Evolutionary conservation across 169 alveolate genomes (phyloP).

Genomic region (Cyclospora cayetanensis): DNA sequence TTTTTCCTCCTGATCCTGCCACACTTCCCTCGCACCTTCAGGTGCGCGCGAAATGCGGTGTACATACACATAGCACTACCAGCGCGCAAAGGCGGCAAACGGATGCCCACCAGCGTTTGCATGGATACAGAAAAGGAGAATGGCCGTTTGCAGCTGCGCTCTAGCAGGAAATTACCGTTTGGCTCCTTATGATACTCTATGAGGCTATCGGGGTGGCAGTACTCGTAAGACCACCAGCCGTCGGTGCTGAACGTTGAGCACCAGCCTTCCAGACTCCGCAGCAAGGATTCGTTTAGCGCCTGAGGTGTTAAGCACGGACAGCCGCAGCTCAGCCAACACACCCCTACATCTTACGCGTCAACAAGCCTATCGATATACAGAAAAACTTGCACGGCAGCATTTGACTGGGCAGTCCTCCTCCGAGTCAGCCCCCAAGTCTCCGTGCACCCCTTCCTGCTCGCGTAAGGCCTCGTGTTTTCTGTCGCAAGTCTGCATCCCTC

Average conservation of each 20-base stretch:
- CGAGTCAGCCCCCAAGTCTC: no score
- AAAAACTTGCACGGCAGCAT: not conserved
- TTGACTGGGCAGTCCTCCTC: no score
- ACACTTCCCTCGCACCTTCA: not conserved
- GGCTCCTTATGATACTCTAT: conserved; percentile 54
- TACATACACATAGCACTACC: not conserved
- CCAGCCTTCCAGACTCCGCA: conserved; percentile 69
- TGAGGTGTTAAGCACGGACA: not conserved
- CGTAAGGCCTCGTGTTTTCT: no score
- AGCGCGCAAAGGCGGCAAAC: not conserved
- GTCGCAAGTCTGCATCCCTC: no score
- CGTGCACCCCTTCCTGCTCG: no score
- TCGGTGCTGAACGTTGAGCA: conserved; percentile 65
- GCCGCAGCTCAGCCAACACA: not conserved
- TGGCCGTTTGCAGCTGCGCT: not conserved
- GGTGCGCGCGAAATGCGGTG: not conserved
- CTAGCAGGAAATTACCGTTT: not conserved
- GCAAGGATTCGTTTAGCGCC: conserved; percentile 58
- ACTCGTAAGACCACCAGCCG: conserved; percentile 68
- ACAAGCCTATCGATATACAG: not conserved
- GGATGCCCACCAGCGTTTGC: not conserved
- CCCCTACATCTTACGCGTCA: not conserved
- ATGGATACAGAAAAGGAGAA: not conserved
- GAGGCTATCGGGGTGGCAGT: conserved; percentile 67
- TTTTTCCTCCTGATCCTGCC: no score